Percentiles rank a stretch among this genome's conserved stretches.
These are phyloP conservation scores for Ceratocystis variospora DNA, from an alignment of 2,329 filamentous ascomycete species.

Conservation along the genomic window DNA sequence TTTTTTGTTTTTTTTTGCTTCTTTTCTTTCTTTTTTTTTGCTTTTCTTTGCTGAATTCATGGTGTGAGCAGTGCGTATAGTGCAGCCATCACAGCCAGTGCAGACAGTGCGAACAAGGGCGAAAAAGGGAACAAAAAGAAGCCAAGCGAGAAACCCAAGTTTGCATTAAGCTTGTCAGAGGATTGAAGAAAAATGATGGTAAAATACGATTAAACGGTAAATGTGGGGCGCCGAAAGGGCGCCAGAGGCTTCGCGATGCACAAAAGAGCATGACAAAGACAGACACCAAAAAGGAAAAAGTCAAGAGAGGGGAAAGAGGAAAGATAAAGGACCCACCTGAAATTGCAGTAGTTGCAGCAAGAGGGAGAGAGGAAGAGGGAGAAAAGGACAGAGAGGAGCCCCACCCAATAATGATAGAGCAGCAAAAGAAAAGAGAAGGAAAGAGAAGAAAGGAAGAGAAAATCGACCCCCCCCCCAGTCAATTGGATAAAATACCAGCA, in stretches of 20 bases:
- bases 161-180: constrained; percentile 3
- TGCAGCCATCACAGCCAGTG: too few species aligned
- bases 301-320: not conserved
- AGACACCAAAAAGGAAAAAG: not conserved
- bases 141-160: not conserved
- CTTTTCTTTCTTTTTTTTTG: too few species aligned
- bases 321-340: not conserved
- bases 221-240: not conserved
- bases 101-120: not conserved
- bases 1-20: too few species aligned
- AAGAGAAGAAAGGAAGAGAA: not conserved
- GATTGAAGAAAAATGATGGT: constrained; percentile 2
- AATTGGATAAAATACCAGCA: not conserved
- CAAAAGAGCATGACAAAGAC: constrained; percentile 1
- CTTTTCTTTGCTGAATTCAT: too few species aligned
- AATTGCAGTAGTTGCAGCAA: constrained; percentile 1
- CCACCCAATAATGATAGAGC: not conserved
- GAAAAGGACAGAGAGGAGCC: not conserved
- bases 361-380: not conserved
- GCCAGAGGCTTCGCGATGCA: not conserved
- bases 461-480: not conserved
- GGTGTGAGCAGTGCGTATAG: too few species aligned
- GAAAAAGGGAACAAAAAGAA: not conserved
- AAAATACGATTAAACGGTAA: not conserved
- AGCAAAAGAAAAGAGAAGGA: not conserved